A percentile compares a stretch with the other conserved stretches of the same genome.
Conservation (phyloP, 164 flowering plant genomes). For the Litsea cubeba region DNA sequence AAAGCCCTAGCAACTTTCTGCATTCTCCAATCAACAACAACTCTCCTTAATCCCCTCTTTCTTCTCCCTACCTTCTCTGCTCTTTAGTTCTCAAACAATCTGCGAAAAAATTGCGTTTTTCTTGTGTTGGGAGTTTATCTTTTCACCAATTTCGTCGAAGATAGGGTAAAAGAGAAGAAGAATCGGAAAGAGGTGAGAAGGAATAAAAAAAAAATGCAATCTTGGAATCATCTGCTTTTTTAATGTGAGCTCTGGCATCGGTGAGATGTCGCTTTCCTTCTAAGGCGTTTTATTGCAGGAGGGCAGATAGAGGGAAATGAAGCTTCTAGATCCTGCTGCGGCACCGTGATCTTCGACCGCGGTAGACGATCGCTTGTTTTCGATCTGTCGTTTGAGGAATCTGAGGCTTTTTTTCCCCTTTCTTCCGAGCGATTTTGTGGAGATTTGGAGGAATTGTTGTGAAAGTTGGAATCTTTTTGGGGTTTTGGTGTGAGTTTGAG, state of each 20-base stretch:
- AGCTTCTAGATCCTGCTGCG: neutral
- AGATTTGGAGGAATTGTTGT: slow-evolving; percentile 2
- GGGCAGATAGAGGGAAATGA: slow-evolving; percentile 1
- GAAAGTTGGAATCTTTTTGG: neutral
- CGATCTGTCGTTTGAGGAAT: neutral
- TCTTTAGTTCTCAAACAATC: too few species aligned
- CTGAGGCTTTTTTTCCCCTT: neutral
- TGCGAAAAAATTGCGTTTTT: neutral
- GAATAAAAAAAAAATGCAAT: neutral
- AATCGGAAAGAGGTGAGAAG: neutral
- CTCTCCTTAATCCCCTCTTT: too few species aligned
- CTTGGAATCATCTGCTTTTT: neutral
- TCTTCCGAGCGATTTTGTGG: neutral
- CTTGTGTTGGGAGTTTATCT: neutral
- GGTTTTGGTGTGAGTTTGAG: slow-evolving; percentile 2
- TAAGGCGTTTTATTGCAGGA: neutral
- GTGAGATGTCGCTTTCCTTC: slow-evolving; percentile 9
- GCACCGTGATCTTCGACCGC: slow-evolving; percentile 2
- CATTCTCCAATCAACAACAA: too few species aligned
- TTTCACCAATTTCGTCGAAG: neutral
- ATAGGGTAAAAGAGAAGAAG: neutral
- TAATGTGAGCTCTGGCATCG: neutral
- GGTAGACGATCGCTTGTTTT: neutral
- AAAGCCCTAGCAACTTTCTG: too few species aligned
- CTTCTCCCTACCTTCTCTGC: too few species aligned